A percentile compares a stretch with the other conserved stretches of the same genome.
These are phyloP conservation scores for Cucumis hystrix DNA, from an alignment of 306 rosid species.

Conservation along the genomic window DNA sequence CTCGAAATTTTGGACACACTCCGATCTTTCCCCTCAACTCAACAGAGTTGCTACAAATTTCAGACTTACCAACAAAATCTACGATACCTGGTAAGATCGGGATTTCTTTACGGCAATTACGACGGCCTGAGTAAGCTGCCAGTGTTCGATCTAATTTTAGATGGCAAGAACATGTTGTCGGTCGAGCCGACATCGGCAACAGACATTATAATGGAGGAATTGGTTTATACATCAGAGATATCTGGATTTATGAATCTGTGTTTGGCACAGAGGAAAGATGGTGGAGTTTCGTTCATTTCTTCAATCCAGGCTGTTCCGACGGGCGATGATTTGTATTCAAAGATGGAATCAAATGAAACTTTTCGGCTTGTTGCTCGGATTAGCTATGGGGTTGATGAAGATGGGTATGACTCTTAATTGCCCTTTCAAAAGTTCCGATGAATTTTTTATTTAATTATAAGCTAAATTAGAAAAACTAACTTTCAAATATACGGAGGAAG, in stretches of 20 bases:
- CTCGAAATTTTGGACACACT: neutral
- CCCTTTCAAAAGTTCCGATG: too few relatives aligned
- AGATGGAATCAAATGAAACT: neutral
- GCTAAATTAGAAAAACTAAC: too few relatives aligned
- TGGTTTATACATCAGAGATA: neutral
- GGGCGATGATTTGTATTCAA: neutral
- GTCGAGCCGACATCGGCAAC: neutral
- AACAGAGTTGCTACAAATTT: neutral
- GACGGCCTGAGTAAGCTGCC: neutral
- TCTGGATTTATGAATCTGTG: neutral
- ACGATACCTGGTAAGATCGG: conserved; percentile 4
- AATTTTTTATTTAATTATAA: too few relatives aligned
- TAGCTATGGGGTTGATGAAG: neutral
- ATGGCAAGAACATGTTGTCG: neutral
- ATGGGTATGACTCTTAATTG: neutral
- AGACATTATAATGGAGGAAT: neutral
- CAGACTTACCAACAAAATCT: neutral
- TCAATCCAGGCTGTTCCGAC: neutral
- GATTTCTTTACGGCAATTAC: conserved; percentile 6
- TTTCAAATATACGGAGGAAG: too few relatives aligned
- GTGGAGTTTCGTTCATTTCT: conserved; percentile 3
- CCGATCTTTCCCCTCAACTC: neutral
- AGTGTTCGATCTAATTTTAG: neutral
- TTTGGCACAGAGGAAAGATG: neutral
- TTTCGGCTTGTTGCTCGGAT: neutral